A percentile compares a stretch with the other conserved stretches of the same genome.
Evolutionary conservation across 805 yeast species (phyloP).

Genomic region (Spathaspora gorwiae): DNA sequence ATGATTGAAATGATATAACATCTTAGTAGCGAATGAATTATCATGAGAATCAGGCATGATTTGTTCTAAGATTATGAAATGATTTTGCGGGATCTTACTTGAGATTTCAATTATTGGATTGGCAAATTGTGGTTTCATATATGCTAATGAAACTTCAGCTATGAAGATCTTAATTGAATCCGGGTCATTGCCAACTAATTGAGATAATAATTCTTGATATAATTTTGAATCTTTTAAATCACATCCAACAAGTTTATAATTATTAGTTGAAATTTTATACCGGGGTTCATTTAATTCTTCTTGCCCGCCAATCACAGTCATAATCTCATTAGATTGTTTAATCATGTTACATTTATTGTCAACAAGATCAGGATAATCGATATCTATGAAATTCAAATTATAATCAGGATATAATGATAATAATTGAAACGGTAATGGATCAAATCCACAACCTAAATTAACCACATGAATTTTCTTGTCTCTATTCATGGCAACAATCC

Average conservation of each 20-base stretch:
- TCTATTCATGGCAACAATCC: slow-evolving; percentile 34
- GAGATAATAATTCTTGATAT: slow-evolving; percentile 28
- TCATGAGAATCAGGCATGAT: slow-evolving; percentile 56
- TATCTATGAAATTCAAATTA: slow-evolving; percentile 52
- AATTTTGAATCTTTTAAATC: slow-evolving; percentile 48
- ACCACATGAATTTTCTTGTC: slow-evolving; percentile 36
- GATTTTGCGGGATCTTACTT: slow-evolving; percentile 43
- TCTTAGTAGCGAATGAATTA: slow-evolving; percentile 69
- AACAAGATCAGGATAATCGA: slow-evolving; percentile 72
- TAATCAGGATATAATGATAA: slow-evolving; percentile 28
- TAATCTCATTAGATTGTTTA: slow-evolving; percentile 41
- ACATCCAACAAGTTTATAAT: slow-evolving; percentile 62
- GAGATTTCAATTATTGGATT: slow-evolving; percentile 53
- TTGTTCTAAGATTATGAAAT: slow-evolving; percentile 68
- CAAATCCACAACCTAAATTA: slow-evolving; percentile 77
- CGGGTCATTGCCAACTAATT: slow-evolving; percentile 15
- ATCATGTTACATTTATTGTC: slow-evolving; percentile 52
- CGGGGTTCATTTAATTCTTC: slow-evolving; percentile 6
- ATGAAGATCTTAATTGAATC: slow-evolving; percentile 53
- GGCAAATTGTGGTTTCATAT: slow-evolving; percentile 66
- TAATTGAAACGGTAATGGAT: slow-evolving; percentile 39
- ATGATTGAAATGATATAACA: slow-evolving; percentile 67
- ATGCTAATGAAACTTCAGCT: slow-evolving; percentile 81
- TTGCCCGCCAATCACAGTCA: slow-evolving; percentile 38
- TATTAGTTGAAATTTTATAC: slow-evolving; percentile 24